These are phyloP conservation scores for Candida broadrunensis DNA, from an alignment of 805 yeast genomes.

Conservation along the genomic window DNA sequence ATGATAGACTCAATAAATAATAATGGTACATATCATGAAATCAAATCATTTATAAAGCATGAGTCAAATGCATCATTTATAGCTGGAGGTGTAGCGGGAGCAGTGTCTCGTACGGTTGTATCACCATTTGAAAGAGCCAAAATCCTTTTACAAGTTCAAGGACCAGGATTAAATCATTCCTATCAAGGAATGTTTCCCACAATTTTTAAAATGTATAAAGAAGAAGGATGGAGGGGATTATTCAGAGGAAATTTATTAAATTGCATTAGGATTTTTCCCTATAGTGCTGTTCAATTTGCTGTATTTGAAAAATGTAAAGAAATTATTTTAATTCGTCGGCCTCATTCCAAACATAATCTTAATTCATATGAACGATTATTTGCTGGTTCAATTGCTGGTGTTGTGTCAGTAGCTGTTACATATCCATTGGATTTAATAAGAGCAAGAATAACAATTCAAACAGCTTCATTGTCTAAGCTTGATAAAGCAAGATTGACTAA, in stretches of 20 bases:
- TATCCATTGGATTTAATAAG: slow-evolving; percentile 91
- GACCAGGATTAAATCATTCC: slow-evolving; percentile 46
- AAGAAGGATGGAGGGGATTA: slow-evolving; percentile 89
- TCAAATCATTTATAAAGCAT: slow-evolving; percentile 28
- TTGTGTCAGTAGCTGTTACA: slow-evolving; percentile 74
- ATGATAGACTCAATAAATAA: no score
- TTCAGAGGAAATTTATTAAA: slow-evolving; percentile 90
- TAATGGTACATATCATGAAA: background rate
- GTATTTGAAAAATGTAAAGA: slow-evolving; percentile 68
- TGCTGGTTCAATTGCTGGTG: slow-evolving; percentile 82
- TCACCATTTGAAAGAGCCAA: slow-evolving; percentile 95
- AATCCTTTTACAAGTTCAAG: slow-evolving; percentile 87
- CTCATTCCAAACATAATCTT: slow-evolving; percentile 27
- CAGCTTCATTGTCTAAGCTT: slow-evolving; percentile 61
- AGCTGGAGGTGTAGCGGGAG: slow-evolving; percentile 77
- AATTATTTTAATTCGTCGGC: slow-evolving; percentile 18
- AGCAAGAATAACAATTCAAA: slow-evolving; percentile 85
- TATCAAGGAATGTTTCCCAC: slow-evolving; percentile 75
- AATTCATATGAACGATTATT: slow-evolving; percentile 58
- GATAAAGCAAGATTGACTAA: slow-evolving; percentile 40
- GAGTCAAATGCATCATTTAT: slow-evolving; percentile 63
- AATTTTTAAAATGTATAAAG: slow-evolving; percentile 72
- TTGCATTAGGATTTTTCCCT: slow-evolving; percentile 88
- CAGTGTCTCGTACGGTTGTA: slow-evolving; percentile 82
- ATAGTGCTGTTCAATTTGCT: slow-evolving; percentile 90